Conservation (phyloP, 192 early-diverging fungal genomes). For the Linnemannia hyalina region DNA sequence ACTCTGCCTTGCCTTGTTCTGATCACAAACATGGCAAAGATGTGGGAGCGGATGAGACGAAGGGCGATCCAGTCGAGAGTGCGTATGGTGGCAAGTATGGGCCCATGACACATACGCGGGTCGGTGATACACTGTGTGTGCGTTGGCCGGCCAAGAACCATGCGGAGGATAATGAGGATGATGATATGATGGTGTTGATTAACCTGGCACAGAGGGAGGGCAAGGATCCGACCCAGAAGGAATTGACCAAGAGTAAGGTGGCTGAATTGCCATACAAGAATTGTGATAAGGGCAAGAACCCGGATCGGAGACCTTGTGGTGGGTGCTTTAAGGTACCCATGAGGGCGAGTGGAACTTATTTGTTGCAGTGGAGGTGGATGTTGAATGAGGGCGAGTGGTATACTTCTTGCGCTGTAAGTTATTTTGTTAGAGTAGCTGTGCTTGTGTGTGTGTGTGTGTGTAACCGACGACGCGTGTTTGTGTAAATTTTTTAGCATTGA, state of each 20-base stretch:
- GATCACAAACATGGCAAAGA: slow-evolving; percentile 25
- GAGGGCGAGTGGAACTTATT: slow-evolving; percentile 12
- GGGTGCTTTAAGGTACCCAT: slow-evolving; percentile 27
- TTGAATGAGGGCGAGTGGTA: slow-evolving; percentile 46
- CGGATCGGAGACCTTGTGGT: slow-evolving; percentile 36
- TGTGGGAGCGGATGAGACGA: slow-evolving; percentile 18
- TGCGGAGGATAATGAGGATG: slow-evolving; percentile 15
- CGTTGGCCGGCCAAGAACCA: slow-evolving; percentile 49
- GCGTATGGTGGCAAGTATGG: slow-evolving; percentile 19
- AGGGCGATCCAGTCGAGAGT: background rate
- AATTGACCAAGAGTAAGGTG: slow-evolving; percentile 8
- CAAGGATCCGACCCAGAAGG: slow-evolving; percentile 14
- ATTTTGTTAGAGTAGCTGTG: background rate
- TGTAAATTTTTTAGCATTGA: background rate
- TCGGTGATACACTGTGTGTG: slow-evolving; percentile 20
- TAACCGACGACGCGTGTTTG: background rate
- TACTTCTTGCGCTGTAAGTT: slow-evolving; percentile 44
- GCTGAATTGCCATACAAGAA: slow-evolving; percentile 17
- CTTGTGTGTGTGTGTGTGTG: background rate
- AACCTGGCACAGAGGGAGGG: slow-evolving; percentile 15
- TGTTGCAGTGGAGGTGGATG: slow-evolving; percentile 41
- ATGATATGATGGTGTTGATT: slow-evolving; percentile 13
- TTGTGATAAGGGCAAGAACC: background rate
- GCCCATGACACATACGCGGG: slow-evolving; percentile 7
- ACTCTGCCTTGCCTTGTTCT: slow-evolving; percentile 16